A percentile compares a stretch with the other conserved stretches of the same genome.
Conservation (phyloP, 1,284 basidiomycete genomes). For the Leccinum huronense region DNA sequence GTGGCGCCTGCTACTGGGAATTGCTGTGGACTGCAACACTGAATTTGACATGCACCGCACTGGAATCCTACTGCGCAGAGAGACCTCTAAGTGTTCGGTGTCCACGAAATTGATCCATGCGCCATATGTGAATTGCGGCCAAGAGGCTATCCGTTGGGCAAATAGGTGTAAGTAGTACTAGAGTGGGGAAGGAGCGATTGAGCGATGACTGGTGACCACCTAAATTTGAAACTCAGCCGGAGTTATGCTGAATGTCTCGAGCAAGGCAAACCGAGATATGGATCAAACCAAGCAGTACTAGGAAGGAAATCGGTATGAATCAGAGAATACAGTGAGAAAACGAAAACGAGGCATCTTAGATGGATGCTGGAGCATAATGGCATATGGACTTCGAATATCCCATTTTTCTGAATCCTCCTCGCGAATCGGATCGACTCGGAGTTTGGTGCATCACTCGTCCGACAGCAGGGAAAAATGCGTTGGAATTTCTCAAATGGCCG, state of each 20-base stretch:
- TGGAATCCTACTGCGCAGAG: neutral
- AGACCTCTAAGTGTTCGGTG: neutral
- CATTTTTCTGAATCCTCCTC: too few relatives aligned
- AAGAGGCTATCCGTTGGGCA: neutral
- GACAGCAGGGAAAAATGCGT: neutral
- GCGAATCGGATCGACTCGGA: neutral
- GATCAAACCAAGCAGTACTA: too few relatives aligned
- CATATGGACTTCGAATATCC: too few relatives aligned
- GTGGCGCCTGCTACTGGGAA: neutral
- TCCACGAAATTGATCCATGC: neutral
- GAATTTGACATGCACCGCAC: neutral
- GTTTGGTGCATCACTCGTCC: neutral
- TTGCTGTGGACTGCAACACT: conserved; percentile 4
- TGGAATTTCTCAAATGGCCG: neutral
- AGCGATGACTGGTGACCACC: too few relatives aligned
- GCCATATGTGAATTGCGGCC: neutral
- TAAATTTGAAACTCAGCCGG: too few relatives aligned
- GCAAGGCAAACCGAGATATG: too few relatives aligned
- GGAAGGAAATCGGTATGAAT: too few relatives aligned
- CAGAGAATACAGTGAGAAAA: too few relatives aligned
- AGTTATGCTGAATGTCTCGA: too few relatives aligned
- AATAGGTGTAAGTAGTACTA: neutral
- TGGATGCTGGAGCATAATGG: too few relatives aligned
- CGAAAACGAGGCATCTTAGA: too few relatives aligned
- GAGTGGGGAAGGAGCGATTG: too few relatives aligned